A percentile compares a stretch with the other conserved stretches of the same genome.
phyloP scores from a whole-genome alignment of 768 basidiomycete species.

The Hypholoma sublateritium region DNA sequence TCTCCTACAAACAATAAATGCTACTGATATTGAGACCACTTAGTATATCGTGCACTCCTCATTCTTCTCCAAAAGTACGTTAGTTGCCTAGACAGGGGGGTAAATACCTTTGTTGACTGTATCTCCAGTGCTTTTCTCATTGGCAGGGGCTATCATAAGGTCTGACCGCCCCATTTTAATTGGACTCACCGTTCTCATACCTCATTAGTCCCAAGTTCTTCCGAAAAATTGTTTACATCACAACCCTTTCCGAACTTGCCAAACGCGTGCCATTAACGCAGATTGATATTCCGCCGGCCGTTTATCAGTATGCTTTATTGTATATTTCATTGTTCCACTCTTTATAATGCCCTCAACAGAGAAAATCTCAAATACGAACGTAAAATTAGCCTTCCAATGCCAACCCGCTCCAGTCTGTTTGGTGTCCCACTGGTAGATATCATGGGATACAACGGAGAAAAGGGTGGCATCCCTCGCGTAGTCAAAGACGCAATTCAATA shows the following conservation, averaged over 20 bases:
- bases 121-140: conserved; percentile 76
- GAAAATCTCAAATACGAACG: conserved; percentile 79
- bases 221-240: conserved; percentile 75
- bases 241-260: conserved; percentile 78
- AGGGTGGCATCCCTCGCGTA: conserved; percentile 78
- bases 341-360: conserved; percentile 33
- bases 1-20: not conserved
- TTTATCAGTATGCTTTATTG: conserved; percentile 63
- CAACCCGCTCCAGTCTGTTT: conserved; percentile 64
- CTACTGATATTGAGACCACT: not conserved
- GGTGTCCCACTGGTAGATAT: conserved; percentile 80
- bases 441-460: conserved; percentile 84
- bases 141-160: conserved; percentile 88
- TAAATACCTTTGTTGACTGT: conserved; percentile 2
- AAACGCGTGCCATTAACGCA: conserved; percentile 79
- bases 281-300: conserved; percentile 81
- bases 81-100: not conserved
- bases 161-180: conserved; percentile 25
- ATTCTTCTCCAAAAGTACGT: conserved; percentile 83
- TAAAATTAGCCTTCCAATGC: conserved; percentile 65
- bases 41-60: conserved; percentile 88
- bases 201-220: conserved; percentile 84
- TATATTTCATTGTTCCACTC: not conserved
- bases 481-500: conserved; percentile 75
- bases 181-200: conserved; percentile 3